A percentile compares a stretch with the other conserved stretches of the same genome.
Evolutionary conservation across 2,329 filamentous ascomycete genomes (phyloP).

Genomic region (Aspergillus vadensis): DNA sequence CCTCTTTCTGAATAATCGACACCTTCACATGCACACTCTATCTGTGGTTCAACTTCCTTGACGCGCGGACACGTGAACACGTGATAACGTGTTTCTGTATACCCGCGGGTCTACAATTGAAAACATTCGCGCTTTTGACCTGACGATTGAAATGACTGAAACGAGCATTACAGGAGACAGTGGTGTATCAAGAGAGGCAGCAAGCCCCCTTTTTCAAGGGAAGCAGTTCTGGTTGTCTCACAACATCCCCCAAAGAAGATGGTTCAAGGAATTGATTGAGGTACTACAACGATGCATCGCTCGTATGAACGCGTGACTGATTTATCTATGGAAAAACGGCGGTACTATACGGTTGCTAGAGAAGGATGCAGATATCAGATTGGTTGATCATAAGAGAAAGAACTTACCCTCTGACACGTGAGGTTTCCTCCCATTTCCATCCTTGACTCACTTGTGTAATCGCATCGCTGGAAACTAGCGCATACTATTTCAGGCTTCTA

Average conservation of each 20-base stretch:
- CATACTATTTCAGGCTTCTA: no score
- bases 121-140: not conserved
- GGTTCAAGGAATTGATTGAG: conserved; percentile 52
- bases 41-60: not conserved
- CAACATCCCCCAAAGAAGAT: conserved; percentile 53
- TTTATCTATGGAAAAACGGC: conserved; percentile 50
- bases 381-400: conserved; percentile 60
- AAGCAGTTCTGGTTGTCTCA: conserved; percentile 61
- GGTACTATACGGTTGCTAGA: conserved; percentile 57
- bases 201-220: conserved; percentile 51
- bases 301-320: conserved; percentile 4
- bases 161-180: not conserved
- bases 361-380: conserved; percentile 58
- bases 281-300: conserved; percentile 25
- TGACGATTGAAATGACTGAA: not conserved
- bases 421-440: conserved; percentile 18
- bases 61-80: conserved; percentile 21
- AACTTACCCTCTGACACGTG: conserved; percentile 54
- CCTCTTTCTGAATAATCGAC: not conserved
- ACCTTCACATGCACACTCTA: not conserved
- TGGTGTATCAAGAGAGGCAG: not conserved
- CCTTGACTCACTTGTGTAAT: not conserved
- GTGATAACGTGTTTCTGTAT: conserved; percentile 29
- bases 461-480: no score
- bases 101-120: not conserved